These are phyloP conservation scores for Pelargonium australe DNA, from an alignment of 441 rosid species.

Conservation along the genomic window DNA sequence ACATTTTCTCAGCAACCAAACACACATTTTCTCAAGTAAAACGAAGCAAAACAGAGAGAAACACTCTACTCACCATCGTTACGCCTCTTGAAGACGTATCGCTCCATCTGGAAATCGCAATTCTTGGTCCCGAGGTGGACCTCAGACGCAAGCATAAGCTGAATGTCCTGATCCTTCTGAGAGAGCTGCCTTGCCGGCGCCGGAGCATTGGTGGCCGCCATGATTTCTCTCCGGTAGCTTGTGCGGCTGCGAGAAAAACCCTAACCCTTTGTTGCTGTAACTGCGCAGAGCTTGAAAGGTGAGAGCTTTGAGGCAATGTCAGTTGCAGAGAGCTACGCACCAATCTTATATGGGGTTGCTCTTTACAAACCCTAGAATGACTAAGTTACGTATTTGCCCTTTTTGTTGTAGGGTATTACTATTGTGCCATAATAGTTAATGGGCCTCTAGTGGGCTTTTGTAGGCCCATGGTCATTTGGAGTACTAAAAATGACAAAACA, in stretches of 20 bases:
- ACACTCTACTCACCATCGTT: conserved; percentile 50
- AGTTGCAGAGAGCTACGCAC: background rate
- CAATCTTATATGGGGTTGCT: background rate
- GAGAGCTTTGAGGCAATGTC: background rate
- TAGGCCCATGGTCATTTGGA: no score
- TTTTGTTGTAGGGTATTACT: no score
- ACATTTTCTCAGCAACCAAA: background rate
- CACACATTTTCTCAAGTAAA: background rate
- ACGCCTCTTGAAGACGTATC: conserved; percentile 87
- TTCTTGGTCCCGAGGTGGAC: conserved; percentile 91
- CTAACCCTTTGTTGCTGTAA: background rate
- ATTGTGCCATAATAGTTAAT: no score
- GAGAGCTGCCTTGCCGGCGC: conserved; percentile 43
- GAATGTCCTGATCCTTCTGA: conserved; percentile 69
- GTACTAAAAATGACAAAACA: no score
- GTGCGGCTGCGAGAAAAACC: background rate
- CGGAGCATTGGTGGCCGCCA: conserved; percentile 35
- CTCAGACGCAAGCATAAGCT: conserved; percentile 83
- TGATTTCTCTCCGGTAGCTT: conserved; percentile 3
- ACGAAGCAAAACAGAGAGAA: background rate
- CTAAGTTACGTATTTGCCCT: no score
- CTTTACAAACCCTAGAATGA: background rate
- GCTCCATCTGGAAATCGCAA: conserved; percentile 89
- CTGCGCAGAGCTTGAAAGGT: background rate
- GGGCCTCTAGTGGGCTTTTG: no score